phyloP scores from a whole-genome alignment of 1,284 basidiomycete genomes.

The Agaricales sp. region DNA sequence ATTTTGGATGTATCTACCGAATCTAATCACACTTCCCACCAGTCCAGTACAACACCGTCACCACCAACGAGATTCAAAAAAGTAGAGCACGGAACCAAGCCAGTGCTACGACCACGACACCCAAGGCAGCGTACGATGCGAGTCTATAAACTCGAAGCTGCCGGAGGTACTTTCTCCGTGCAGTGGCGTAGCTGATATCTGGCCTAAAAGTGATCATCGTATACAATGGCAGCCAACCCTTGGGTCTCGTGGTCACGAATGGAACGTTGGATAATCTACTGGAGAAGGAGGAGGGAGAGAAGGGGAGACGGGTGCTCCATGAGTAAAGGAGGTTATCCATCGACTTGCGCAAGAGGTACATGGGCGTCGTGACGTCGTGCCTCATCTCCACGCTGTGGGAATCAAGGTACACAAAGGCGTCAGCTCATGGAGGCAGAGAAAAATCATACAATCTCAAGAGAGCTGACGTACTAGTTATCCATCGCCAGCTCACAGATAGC shows the following conservation, averaged over 20 bases:
- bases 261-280: conserved; percentile 33
- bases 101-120: conserved; percentile 23
- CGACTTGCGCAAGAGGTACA: conserved; percentile 74
- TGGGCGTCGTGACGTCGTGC: conserved; percentile 76
- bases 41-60: too few relatives aligned
- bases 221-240: conserved; percentile 88
- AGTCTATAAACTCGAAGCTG: conserved; percentile 45
- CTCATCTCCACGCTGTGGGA: conserved; percentile 82
- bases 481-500: conserved; percentile 90
- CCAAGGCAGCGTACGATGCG: conserved; percentile 33
- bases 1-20: too few relatives aligned
- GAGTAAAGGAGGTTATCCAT: conserved; percentile 72
- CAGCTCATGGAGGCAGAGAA: conserved; percentile 10
- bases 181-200: conserved; percentile 82
- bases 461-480: conserved; percentile 80
- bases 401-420: conserved; percentile 9
- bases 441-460: too few relatives aligned
- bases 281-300: conserved; percentile 26
- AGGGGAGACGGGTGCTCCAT: conserved; percentile 37
- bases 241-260: conserved; percentile 44
- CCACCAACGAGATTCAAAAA: too few relatives aligned
- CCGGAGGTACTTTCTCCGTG: conserved; percentile 45
- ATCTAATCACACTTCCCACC: too few relatives aligned
- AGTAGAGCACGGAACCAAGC: neutral
- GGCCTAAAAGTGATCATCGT: conserved; percentile 97